Conservation (phyloP, 164 flowering plant genomes). For the Liquidambar formosana region DNA sequence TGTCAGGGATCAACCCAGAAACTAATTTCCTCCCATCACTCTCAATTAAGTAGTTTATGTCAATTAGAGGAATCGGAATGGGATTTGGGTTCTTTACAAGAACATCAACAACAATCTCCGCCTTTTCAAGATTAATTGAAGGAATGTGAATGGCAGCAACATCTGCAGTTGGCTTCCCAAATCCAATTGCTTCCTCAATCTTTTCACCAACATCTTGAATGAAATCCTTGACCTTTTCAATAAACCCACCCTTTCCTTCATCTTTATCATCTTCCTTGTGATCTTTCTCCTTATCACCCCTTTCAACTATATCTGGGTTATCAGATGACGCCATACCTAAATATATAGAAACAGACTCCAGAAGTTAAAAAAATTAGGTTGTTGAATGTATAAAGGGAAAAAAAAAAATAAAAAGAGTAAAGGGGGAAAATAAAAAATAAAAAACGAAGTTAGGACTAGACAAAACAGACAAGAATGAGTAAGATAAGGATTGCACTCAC, state of each 20-base stretch:
- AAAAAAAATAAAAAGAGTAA: background rate
- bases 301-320: conserved; percentile 54
- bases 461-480: no score
- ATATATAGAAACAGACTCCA: background rate
- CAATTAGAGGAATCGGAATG: conserved; percentile 79
- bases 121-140: conserved; percentile 61
- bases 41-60: conserved; percentile 77
- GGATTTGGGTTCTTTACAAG: conserved; percentile 85
- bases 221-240: conserved; percentile 75
- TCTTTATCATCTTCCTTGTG: conserved; percentile 49
- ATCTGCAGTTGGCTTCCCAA: conserved; percentile 89
- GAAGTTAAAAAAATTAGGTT: background rate
- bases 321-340: conserved; percentile 72
- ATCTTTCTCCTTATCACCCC: conserved; percentile 48
- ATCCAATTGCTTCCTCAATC: conserved; percentile 74
- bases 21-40: conserved; percentile 87
- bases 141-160: conserved; percentile 74
- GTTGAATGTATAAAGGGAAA: background rate
- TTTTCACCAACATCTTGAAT: conserved; percentile 82
- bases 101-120: conserved; percentile 70
- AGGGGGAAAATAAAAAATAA: background rate
- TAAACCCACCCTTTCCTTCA: conserved; percentile 64
- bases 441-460: background rate
- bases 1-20: conserved; percentile 86
- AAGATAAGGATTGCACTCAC: no score